Evolutionary conservation across 176 grass and related monocot genomes (phyloP), one percentile per base, ranked within the genome.

Genomic region (Pharus latifolius): DNA sequence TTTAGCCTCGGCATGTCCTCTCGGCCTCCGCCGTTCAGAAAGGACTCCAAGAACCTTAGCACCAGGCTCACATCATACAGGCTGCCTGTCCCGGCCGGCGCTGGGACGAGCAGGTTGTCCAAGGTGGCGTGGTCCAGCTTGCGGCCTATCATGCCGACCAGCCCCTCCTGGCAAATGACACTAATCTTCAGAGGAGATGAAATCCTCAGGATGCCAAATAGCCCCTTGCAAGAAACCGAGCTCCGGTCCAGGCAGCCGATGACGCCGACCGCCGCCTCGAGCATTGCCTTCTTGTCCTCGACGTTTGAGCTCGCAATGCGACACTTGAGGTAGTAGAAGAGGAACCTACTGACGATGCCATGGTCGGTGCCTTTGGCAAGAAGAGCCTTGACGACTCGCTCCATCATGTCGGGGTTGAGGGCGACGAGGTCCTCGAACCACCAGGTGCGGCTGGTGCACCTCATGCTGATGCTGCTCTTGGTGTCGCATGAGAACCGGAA

Each of bases 401-500:
- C 76, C 23, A 95, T 65, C 45, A 85, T 49, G 31, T n/a, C 29
- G 2, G 90, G 79, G 33, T 47, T 40, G 28, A 99, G 70, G 17
- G 63, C 29, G 22, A 56, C 46, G 31, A 99, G 79, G 84, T 99
- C 96, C n/a, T 99, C 87, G 60, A 91, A 95, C 96, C 96, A 99
- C 96, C 96, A 99, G 52, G 76, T 70, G 66, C 78, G 78, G 61
- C 43, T 49, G 59, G 56, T 77, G 55, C 75, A 73, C 18, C 84
- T 84, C 31, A 72, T 42, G 82, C 96, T 95, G 32, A 82, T 70
- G 60, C 87, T 99, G 74, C 87, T 86, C 67, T 86, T 91, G 17
- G 96, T 91, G 26, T 99, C 96, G 34, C 82, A 88, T 8, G 96
- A 99, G 74, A 99, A 82, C 12, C 96, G 84, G 66, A 87, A 83